Base-by-base conservation (phyloP, 139 green algal genomes). In the Coelastrella sp. region DNA sequence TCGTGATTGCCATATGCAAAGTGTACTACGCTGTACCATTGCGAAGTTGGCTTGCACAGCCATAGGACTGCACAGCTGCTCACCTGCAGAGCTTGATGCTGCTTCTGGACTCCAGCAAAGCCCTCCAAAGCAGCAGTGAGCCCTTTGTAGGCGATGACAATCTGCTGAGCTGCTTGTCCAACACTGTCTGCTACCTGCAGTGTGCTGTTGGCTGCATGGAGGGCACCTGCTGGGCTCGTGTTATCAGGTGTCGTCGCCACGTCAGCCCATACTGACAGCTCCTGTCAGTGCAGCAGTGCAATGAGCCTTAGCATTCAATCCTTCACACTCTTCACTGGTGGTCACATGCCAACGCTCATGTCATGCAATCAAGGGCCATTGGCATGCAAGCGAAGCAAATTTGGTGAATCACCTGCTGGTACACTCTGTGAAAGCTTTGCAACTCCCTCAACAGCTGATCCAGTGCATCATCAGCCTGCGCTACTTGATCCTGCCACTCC, bases 81-180 rank as follows among this genome's bases (percentile, higher is more conserved):
- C 82, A 88, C 84, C 68, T 88, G 66, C 68, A 88, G 68, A 8
- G 84, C 66, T 57, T 81, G 49, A 73, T 81, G 56, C 84, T 88
- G 84, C 49, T 66, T 80, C 84, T 81, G 65, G 15, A 88, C 81
- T 22, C 6, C 25, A 6, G 12, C 68, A 70, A 88, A 68, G 84
- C 68, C 68, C 49, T 88, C 84, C 84, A 88, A 22, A 15, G 25
- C 68, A 24, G 84, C 20, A 15, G 56, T 66, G 12, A 88, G 22
- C 4, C 68, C 84, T 68, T 88, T 56, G 56, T 81, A 88, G 9
- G 49, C 84, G 24, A 57, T 58, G 11, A 88, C 68, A 15, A 88
- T 80, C n/a, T 73, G 35, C 25, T n/a, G 66, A 8, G 84, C 66
- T n/a, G 68, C 68, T 49, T 58, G 8, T 17, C 84, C 84, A 17